Percentiles rank a stretch among this genome's conserved stretches.
These are phyloP conservation scores for Gymnopilus junonius DNA, from an alignment of 768 basidiomycete genomes.

Conservation along the genomic window DNA sequence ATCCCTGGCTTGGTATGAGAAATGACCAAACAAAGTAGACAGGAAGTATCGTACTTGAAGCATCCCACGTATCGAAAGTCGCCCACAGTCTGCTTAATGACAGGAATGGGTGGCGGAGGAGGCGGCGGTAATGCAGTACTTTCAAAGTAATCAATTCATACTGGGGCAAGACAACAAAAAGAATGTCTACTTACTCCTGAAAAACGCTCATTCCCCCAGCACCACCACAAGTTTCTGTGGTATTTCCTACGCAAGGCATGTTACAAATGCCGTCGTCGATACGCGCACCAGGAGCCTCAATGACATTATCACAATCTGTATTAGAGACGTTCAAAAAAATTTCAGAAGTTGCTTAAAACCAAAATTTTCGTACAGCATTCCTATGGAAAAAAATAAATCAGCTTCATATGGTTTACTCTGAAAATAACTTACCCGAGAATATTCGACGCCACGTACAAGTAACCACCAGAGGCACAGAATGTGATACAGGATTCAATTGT, in stretches of 20 bases:
- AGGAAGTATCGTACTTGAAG: not conserved
- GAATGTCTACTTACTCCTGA: not conserved
- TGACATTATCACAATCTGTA: not conserved
- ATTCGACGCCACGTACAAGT: conserved; percentile 1
- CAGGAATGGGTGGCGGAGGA: not conserved
- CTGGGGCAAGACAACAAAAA: too few relatives aligned
- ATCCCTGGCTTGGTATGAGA: not conserved
- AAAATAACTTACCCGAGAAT: not conserved
- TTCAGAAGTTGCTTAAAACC: not conserved
- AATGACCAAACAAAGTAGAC: not conserved
- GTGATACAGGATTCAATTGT: conserved; percentile 4
- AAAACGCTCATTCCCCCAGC: not conserved
- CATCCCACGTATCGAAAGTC: not conserved
- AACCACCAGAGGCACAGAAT: not conserved
- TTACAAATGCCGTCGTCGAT: not conserved
- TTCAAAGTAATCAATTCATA: too few relatives aligned
- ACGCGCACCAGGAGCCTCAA: not conserved
- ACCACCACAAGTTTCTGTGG: not conserved
- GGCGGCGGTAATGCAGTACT: not conserved
- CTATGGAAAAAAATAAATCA: not conserved
- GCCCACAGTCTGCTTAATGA: not conserved
- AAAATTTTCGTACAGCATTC: not conserved
- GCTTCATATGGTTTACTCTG: too few relatives aligned
- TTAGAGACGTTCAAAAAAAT: not conserved
- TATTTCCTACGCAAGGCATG: not conserved